Base-by-base conservation (phyloP, 805 yeast genomes). In the Kuraishia ogatae region DNA sequence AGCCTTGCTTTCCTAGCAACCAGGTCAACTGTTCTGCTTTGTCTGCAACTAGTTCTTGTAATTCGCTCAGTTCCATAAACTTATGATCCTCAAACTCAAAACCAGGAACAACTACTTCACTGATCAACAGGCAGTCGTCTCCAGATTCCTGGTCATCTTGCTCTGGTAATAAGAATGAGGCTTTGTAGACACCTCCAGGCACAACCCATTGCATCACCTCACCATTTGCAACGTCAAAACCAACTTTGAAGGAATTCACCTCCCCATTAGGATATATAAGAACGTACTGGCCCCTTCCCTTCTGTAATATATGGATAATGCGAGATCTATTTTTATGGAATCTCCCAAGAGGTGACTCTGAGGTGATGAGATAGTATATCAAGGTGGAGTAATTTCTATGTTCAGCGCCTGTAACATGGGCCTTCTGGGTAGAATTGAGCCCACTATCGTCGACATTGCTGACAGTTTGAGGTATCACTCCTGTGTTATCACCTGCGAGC, bases 61-160 rank as follows among this genome's bases (percentile, higher is more conserved):
- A 62, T 24, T 66, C 69, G 1, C 68, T 65, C 20, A 69, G 66
- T 11, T 67, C 59, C 70, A 80, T 67, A 61, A 79, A 79, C 50
- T 66, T 63, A 58, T 79, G 83, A 58, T 81, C 85, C 13, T 71
- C 73, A 58, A 72, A 81, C 55, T 81, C 85, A 60, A 81, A 81
- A 0, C 86, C 86, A 4, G 85, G 85, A 13, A 81, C 83, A 20
- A 81, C 85, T 21, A 81, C 81, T 59, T 80, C 84, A 62, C 83
- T 79, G 50, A 79, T 79, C 54, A 78, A 64, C 28, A 80, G 59
- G 53, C 70, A 73, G 50, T 79, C 81, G 35, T 73, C 67, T 20
- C 61, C 61, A 29, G 67, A 61, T 6, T 60, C 67, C 1, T 22
- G 19, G 2, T 43, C 64, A 4, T 63, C 69, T 21, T 55, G 58